Percentiles rank a stretch among this genome's conserved stretches.
phyloP scores from a whole-genome alignment of 2,329 filamentous ascomycete genomes.

The Sporothrix luriei region DNA sequence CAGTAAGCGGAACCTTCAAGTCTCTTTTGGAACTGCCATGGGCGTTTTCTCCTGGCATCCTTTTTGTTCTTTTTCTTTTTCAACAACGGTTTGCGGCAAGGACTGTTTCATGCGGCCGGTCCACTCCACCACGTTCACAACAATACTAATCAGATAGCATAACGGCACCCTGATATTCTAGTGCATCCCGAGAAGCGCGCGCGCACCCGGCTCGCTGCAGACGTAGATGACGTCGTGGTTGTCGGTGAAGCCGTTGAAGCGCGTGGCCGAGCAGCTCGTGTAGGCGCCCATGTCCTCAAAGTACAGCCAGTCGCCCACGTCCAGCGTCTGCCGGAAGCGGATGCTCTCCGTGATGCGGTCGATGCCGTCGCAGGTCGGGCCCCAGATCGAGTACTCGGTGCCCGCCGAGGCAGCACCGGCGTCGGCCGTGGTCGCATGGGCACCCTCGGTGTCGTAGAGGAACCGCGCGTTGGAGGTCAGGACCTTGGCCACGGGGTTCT shows the following conservation, averaged over 20 bases:
- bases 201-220: slow-evolving; percentile 86
- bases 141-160: neutral
- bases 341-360: slow-evolving; percentile 88
- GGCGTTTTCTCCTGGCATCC: neutral
- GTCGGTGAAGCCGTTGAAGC: slow-evolving; percentile 96
- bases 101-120: neutral
- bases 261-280: slow-evolving; percentile 95
- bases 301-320: slow-evolving; percentile 97
- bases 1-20: neutral
- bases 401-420: slow-evolving; percentile 51
- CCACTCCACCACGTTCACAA: neutral
- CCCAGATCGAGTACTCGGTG: slow-evolving; percentile 94
- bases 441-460: slow-evolving; percentile 55
- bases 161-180: neutral
- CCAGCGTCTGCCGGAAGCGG: slow-evolving; percentile 72
- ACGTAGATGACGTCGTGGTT: slow-evolving; percentile 92
- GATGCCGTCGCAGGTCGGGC: slow-evolving; percentile 96
- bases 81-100: neutral
- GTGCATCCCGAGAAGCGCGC: slow-evolving; percentile 62
- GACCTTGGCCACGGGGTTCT: slow-evolving; percentile 83
- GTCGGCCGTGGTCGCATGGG: slow-evolving; percentile 37
- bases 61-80: no score
- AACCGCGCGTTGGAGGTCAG: slow-evolving; percentile 64
- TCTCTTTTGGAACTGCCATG: no score
- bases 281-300: slow-evolving; percentile 99